phyloP scores from a whole-genome alignment of 148 eudicot species.

The Chenopodium quinoa region DNA sequence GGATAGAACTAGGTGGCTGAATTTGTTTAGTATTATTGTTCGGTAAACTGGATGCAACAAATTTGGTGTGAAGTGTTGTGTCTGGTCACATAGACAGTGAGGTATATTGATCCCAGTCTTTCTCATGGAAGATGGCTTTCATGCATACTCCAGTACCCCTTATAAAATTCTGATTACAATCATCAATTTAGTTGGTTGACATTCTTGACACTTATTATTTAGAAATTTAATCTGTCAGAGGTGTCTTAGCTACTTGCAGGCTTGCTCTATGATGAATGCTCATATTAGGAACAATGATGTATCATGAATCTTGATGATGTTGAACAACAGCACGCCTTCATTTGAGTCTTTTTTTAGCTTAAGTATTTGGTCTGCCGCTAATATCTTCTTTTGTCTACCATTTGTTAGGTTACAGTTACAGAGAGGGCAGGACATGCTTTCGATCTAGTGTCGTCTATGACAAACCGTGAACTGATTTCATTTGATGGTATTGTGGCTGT shows the following conservation, averaged over 20 bases:
- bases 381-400: constrained; percentile 10
- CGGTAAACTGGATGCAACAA: background rate
- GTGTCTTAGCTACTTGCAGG: background rate
- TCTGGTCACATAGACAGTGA: background rate
- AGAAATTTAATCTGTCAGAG: background rate
- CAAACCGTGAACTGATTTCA: constrained; percentile 58
- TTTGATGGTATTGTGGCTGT: constrained; percentile 91
- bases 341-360: constrained; percentile 5
- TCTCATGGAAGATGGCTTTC: background rate
- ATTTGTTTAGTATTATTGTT: background rate
- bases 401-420: constrained; percentile 72
- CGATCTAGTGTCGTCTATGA: constrained; percentile 68
- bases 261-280: too few relatives aligned
- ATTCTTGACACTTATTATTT: background rate
- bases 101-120: background rate
- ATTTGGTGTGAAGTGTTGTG: background rate
- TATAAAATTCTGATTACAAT: background rate
- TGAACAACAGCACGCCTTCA: background rate
- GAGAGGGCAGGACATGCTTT: constrained; percentile 88
- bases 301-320: background rate
- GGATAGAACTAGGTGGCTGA: too few relatives aligned
- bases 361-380: background rate
- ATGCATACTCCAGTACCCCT: too few relatives aligned
- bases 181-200: background rate
- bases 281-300: background rate